phyloP scores from a whole-genome alignment of 768 basidiomycete species.

The Calocybe cyanea region DNA sequence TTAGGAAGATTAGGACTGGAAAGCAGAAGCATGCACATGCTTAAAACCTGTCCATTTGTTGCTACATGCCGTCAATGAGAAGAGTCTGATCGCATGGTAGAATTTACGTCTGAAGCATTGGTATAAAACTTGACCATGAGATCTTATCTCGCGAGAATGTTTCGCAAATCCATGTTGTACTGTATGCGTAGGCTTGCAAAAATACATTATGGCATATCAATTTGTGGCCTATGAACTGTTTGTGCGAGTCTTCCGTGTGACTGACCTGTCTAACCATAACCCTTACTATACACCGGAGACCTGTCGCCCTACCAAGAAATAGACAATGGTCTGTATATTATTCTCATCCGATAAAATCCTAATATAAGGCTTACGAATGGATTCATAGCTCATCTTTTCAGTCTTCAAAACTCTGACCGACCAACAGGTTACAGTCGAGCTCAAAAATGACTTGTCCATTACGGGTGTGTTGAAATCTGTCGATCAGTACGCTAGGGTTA shows the following conservation, averaged over 20 bases:
- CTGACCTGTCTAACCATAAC: too few relatives aligned
- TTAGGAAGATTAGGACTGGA: conserved; percentile 87
- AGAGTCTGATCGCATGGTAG: conserved; percentile 5
- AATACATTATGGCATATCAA: background rate
- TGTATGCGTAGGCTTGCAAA: background rate
- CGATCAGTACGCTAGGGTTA: conserved; percentile 69
- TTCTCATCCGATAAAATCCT: background rate
- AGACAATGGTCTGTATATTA: background rate
- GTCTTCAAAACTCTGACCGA: conserved; percentile 99
- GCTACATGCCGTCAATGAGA: background rate
- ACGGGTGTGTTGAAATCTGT: conserved; percentile 95
- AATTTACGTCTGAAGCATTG: conserved; percentile 12
- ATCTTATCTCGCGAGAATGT: conserved; percentile 2
- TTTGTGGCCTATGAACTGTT: background rate
- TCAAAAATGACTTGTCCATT: conserved; percentile 98
- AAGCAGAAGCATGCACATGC: conserved; percentile 91
- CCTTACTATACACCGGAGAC: background rate
- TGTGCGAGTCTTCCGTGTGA: background rate
- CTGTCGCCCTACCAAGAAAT: background rate
- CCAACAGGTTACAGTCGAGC: conserved; percentile 93
- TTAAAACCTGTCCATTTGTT: conserved; percentile 18
- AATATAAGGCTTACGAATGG: background rate
- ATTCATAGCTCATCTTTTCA: conserved; percentile 81
- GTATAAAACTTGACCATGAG: conserved; percentile 9
- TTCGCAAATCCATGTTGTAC: background rate